Evolutionary conservation across 805 yeast species (phyloP).

Genomic region (Pichia insulana): DNA sequence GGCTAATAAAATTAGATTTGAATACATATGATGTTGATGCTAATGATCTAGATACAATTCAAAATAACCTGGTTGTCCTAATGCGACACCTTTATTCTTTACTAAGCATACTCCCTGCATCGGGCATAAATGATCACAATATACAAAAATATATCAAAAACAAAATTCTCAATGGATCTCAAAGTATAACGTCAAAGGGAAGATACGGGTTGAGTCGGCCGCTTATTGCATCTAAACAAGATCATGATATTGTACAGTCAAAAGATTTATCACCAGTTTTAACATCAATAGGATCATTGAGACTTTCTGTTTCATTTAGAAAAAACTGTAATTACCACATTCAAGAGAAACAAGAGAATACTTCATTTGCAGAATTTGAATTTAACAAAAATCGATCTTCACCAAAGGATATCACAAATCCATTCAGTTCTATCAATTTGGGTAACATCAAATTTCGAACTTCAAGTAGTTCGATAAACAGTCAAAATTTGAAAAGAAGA

Average conservation of each 20-base stretch:
- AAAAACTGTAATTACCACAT: conserved; percentile 59
- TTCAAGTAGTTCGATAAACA: conserved; percentile 19
- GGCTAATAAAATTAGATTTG: conserved; percentile 78
- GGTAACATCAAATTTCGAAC: conserved; percentile 14
- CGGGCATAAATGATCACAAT: conserved; percentile 36
- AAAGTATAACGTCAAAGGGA: conserved; percentile 73
- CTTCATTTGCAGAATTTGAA: conserved; percentile 14
- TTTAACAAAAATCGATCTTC: conserved; percentile 28
- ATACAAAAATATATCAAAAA: conserved; percentile 36
- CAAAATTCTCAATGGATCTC: conserved; percentile 65
- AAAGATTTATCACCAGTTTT: conserved; percentile 60
- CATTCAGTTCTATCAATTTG: conserved; percentile 1
- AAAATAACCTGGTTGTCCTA: conserved; percentile 64
- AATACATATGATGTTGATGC: conserved; percentile 28
- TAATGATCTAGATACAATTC: conserved; percentile 56
- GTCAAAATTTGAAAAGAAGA: conserved; percentile 21
- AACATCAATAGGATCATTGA: conserved; percentile 67
- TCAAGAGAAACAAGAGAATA: conserved; percentile 51
- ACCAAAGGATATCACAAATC: background rate
- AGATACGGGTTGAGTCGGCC: conserved; percentile 79
- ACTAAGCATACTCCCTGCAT: conserved; percentile 62
- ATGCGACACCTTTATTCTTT: conserved; percentile 68
- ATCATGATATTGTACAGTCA: conserved; percentile 29
- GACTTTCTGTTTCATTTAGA: conserved; percentile 74
- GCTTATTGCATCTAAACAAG: conserved; percentile 22